Conservation (phyloP, 257 asterid genomes). For the Rubia yunnanensis region DNA sequence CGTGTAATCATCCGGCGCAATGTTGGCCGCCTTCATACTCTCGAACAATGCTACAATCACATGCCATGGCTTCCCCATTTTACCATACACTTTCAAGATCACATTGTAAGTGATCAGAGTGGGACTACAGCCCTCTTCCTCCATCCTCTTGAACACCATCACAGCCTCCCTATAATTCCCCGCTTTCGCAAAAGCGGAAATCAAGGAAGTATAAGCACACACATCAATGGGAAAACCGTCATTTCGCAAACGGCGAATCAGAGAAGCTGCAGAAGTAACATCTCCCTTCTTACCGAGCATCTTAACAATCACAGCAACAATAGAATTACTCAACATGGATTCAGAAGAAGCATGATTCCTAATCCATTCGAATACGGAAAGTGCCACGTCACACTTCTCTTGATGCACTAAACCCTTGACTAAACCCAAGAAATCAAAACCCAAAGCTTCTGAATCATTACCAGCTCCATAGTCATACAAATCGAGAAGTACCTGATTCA, state of each 20-base stretch:
- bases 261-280: slow-evolving; percentile 51
- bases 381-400: slow-evolving; percentile 59
- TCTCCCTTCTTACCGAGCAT: slow-evolving; percentile 70
- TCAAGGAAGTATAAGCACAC: slow-evolving; percentile 72
- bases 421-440: slow-evolving; percentile 47
- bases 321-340: slow-evolving; percentile 43
- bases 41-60: slow-evolving; percentile 46
- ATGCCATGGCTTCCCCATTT: slow-evolving; percentile 98
- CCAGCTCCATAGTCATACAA: slow-evolving; percentile 24
- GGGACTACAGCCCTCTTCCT: slow-evolving; percentile 80
- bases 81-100: slow-evolving; percentile 75
- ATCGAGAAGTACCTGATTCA: slow-evolving; percentile 31
- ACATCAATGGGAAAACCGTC: slow-evolving; percentile 69
- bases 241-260: slow-evolving; percentile 51
- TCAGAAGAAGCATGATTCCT: slow-evolving; percentile 27
- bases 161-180: slow-evolving; percentile 81
- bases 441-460: slow-evolving; percentile 21
- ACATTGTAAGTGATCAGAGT: slow-evolving; percentile 85
- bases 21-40: slow-evolving; percentile 58
- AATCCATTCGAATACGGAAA: slow-evolving; percentile 60
- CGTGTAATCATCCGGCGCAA: slow-evolving; percentile 76
- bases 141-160: slow-evolving; percentile 70
- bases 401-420: slow-evolving; percentile 59
- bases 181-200: slow-evolving; percentile 44
- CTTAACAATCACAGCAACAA: slow-evolving; percentile 61